Conservation (phyloP, 1,139 yeast species). For the Sugiyamaella neomexicana region DNA sequence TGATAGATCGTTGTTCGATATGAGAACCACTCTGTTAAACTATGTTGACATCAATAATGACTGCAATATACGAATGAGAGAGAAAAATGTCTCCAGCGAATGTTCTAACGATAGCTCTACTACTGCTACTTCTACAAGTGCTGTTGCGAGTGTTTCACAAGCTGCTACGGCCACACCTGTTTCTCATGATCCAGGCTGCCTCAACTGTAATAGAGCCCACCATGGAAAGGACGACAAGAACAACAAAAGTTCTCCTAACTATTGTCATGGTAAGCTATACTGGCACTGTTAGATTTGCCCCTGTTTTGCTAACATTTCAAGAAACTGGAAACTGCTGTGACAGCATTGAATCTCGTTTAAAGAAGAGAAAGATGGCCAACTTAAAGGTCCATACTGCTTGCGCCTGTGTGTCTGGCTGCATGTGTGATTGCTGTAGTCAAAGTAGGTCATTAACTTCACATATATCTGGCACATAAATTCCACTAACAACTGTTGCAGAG, state of each 20-base stretch:
- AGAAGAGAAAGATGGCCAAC: not conserved
- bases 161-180: no score
- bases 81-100: not conserved
- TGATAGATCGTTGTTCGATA: not conserved
- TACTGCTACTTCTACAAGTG: not conserved
- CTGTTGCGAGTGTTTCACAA: not conserved
- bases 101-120: not conserved
- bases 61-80: not conserved
- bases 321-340: not conserved
- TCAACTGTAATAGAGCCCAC: not conserved
- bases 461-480: not conserved
- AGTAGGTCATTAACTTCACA: not conserved
- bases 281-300: not conserved
- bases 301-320: not conserved
- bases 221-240: not conserved
- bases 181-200: not conserved
- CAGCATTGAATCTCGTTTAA: not conserved
- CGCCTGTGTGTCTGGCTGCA: constrained; percentile 4
- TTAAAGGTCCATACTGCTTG: constrained; percentile 4
- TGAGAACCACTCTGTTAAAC: not conserved
- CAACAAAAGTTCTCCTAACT: not conserved
- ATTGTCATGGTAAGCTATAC: not conserved
- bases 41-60: not conserved
- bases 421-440: constrained; percentile 8
- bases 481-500: not conserved